Evolutionary conservation across 106 monocot genomes (phyloP).

Genomic region (Cymbidium sinense): DNA sequence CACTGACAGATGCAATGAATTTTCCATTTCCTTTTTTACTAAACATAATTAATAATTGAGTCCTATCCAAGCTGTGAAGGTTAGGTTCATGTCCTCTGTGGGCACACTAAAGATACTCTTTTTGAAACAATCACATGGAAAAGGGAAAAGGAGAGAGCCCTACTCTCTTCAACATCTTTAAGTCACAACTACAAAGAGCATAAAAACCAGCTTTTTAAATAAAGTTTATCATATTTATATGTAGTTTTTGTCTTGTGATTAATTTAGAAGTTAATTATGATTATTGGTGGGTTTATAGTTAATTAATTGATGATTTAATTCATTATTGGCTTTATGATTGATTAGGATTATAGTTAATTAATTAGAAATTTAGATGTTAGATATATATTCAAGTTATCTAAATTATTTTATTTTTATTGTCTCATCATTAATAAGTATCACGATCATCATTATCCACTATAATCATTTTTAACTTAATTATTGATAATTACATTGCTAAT

Average conservation of each 20-base stretch:
- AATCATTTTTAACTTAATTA: too few species aligned
- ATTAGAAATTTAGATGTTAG: too few species aligned
- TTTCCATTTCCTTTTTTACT: neutral
- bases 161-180: neutral
- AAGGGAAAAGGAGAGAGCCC: neutral
- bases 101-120: neutral
- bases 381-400: too few species aligned
- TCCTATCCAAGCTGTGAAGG: neutral
- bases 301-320: too few species aligned
- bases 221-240: neutral
- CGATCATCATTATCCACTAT: too few species aligned
- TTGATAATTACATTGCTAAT: too few species aligned
- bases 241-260: neutral
- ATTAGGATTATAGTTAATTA: too few species aligned
- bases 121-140: slow-evolving; percentile 7
- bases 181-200: neutral
- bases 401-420: too few species aligned
- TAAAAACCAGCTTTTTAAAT: neutral
- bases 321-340: too few species aligned
- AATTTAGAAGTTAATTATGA: too few species aligned
- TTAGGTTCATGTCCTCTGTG: neutral
- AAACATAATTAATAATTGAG: neutral
- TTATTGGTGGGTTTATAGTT: too few species aligned
- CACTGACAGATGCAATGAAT: neutral
- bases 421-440: too few species aligned